These are phyloP conservation scores for Fragilaria crotonensis DNA, from an alignment of 108 stramenopile species.

Conservation along the genomic window DNA sequence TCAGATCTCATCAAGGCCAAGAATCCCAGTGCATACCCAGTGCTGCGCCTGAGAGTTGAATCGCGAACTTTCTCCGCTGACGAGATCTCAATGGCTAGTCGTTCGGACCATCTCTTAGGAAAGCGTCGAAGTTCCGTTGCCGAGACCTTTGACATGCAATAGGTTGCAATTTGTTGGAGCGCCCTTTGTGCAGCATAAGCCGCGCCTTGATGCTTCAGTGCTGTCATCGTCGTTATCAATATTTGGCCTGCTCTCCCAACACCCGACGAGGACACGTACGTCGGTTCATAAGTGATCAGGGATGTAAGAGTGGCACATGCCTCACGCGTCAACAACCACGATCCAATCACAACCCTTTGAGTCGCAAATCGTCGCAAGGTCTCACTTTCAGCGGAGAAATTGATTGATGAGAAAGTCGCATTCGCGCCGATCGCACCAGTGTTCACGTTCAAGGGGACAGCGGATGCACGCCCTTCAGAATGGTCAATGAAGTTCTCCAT, in stretches of 20 bases:
- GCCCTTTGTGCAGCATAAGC: constrained; percentile 57
- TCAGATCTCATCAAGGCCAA: constrained; percentile 51
- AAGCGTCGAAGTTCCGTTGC: constrained; percentile 8
- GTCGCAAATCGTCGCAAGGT: constrained; percentile 19
- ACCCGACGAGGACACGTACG: background rate
- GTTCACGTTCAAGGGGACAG: constrained; percentile 49
- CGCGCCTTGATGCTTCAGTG: constrained; percentile 64
- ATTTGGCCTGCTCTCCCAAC: constrained; percentile 29
- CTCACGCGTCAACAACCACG: constrained; percentile 64
- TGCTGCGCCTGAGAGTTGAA: constrained; percentile 54
- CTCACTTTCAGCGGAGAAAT: constrained; percentile 15
- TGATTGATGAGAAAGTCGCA: constrained; percentile 40
- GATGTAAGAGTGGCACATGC: constrained; percentile 32
- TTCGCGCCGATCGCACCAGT: constrained; percentile 68
- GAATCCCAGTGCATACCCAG: constrained; percentile 64
- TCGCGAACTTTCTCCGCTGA: constrained; percentile 39
- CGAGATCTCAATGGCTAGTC: constrained; percentile 40
- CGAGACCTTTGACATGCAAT: constrained; percentile 8
- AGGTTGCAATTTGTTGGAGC: constrained; percentile 35
- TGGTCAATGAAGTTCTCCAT: constrained; percentile 11
- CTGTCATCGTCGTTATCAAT: constrained; percentile 40
- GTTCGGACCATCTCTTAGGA: constrained; percentile 25
- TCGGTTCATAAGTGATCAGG: constrained; percentile 8
- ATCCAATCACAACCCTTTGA: constrained; percentile 56
- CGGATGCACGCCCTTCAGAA: background rate